Base-by-base conservation (phyloP, 2,329 filamentous ascomycete genomes). In the Escovopsis sp. region DNA sequence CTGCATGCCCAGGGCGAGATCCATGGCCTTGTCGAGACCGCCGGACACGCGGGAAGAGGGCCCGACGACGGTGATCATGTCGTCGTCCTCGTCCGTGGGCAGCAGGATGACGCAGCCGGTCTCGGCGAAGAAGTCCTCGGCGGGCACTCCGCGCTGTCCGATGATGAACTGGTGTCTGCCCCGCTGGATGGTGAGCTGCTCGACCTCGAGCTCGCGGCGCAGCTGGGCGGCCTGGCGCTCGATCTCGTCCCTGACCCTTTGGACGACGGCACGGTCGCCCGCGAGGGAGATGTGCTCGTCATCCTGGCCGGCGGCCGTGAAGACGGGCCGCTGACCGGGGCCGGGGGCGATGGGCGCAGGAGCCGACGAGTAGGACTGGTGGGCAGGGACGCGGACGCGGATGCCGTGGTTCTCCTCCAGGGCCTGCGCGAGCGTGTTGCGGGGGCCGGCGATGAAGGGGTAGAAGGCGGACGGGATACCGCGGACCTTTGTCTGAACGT, bases 151-250 rank as follows among this genome's bases (percentile, higher is more conserved):
- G 47, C 80, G 75, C 47, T 89, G 79, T 40, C 89, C 89, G 48
- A 94, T 79, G 55, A 98, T 91, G 67, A 95, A 96, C 59, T 94
- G 88, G 59, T 96, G 91, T 40, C 86, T 79, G 39, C 85, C 86
- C 47, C 81, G 81, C 59, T 89, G 83, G 51, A 96, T 85, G 6
- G 81, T 75, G 35, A 87, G 68, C 59, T 93, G 81, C 51, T 91
- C 78, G 39, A 91, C 68, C 35, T 81, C 76, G 39, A 96, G 68
- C 57, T 84, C 77, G 45, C 76, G 75, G 50, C 81, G 78, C 16
- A 98, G 73, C 55, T 89, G 74, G 46, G 81, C 75, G 7, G 79
- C 85, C 44, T 81, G 75, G 39, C 78, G 77, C 61, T 95, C 87
- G 49, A 96, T 82, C 53, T 84, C 79, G 35, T 81, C 77, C 44